These are phyloP conservation scores for Candida adriatica DNA, from an alignment of 805 yeast genomes.

Conservation along the genomic window DNA sequence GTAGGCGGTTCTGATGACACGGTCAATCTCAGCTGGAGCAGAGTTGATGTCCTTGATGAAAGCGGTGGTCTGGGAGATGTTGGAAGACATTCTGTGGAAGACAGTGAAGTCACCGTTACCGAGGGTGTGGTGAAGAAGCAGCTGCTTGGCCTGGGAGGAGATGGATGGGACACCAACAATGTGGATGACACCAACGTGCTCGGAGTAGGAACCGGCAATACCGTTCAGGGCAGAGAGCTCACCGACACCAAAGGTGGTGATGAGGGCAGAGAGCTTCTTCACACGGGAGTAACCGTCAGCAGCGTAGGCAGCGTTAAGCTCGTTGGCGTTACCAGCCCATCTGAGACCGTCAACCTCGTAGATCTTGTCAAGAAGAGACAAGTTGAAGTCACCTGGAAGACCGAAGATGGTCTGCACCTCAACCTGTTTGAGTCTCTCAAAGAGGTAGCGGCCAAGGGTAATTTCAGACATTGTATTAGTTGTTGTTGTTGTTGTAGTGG, in stretches of 20 bases:
- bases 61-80: slow-evolving; percentile 61
- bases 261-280: slow-evolving; percentile 64
- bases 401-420: slow-evolving; percentile 69
- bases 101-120: slow-evolving; percentile 80
- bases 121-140: slow-evolving; percentile 74
- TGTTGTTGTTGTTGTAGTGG: slow-evolving; percentile 5
- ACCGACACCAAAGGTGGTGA: slow-evolving; percentile 90
- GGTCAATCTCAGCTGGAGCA: slow-evolving; percentile 69
- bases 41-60: slow-evolving; percentile 54
- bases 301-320: slow-evolving; percentile 81
- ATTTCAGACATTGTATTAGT: slow-evolving; percentile 29
- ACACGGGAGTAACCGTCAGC: slow-evolving; percentile 86
- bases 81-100: slow-evolving; percentile 71
- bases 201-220: slow-evolving; percentile 84
- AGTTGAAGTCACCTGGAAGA: slow-evolving; percentile 78
- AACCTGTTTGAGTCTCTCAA: slow-evolving; percentile 71
- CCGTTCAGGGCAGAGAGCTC: slow-evolving; percentile 81
- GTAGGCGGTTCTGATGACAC: slow-evolving; percentile 66
- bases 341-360: slow-evolving; percentile 68
- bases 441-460: slow-evolving; percentile 68
- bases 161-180: slow-evolving; percentile 83
- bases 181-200: slow-evolving; percentile 80
- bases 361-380: slow-evolving; percentile 62
- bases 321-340: slow-evolving; percentile 92
- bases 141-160: slow-evolving; percentile 63